Evolutionary conservation across 345 rosid species (phyloP).

Genomic region (Durio zibethinus): DNA sequence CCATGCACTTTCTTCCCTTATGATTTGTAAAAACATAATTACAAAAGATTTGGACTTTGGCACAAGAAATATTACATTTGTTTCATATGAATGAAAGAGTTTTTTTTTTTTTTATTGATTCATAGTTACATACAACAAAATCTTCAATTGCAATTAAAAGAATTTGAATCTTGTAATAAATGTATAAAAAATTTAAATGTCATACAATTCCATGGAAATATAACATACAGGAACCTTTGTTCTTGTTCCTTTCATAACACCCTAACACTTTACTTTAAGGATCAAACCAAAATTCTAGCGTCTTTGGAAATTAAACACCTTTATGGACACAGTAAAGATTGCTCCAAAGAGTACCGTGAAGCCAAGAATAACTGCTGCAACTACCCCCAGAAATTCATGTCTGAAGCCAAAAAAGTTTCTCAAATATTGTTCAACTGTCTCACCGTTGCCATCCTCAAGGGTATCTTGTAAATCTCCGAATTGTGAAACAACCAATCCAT

Average conservation of each 20-base stretch:
- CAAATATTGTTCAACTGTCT: constrained; percentile 17
- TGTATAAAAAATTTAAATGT: background rate
- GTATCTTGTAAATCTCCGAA: constrained; percentile 27
- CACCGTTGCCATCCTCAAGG: background rate
- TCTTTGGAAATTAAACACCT: constrained; percentile 19
- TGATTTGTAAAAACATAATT: background rate
- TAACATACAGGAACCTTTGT: background rate
- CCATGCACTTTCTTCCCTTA: background rate
- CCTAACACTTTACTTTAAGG: too few relatives aligned
- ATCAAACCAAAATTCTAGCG: constrained; percentile 2
- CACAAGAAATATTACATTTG: background rate
- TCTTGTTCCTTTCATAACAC: background rate
- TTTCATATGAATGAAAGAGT: background rate
- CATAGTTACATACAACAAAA: background rate
- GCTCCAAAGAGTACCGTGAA: constrained; percentile 12
- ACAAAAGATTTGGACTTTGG: background rate
- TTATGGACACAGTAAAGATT: constrained; percentile 16
- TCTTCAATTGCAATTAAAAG: background rate
- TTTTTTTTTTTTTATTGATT: background rate
- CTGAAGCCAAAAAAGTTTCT: constrained; percentile 5
- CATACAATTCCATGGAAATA: background rate
- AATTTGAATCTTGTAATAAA: background rate
- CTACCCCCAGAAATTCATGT: constrained; percentile 19
- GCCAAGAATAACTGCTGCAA: constrained; percentile 6
- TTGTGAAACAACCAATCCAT: constrained; percentile 43